phyloP scores from a whole-genome alignment of 2,329 filamentous ascomycete genomes.

The Diatrype stigma region DNA sequence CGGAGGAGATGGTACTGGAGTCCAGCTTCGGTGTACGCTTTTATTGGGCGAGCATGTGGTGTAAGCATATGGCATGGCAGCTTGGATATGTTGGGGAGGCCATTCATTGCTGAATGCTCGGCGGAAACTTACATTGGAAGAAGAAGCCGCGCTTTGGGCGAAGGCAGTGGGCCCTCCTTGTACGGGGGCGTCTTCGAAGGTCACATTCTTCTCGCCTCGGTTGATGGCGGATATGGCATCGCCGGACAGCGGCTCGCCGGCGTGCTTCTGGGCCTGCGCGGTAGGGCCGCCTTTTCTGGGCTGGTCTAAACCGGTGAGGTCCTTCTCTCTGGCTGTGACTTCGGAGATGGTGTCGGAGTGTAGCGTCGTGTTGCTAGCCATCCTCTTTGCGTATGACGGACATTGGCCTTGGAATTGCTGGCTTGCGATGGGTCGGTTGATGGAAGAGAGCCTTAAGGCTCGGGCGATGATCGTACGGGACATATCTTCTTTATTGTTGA shows the following conservation, averaged over 20 bases:
- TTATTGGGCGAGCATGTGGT: too few relatives aligned
- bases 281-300: conserved; percentile 35
- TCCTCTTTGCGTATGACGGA: too few relatives aligned
- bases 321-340: conserved; percentile 36
- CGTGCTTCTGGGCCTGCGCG: conserved; percentile 36
- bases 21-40: neutral
- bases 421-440: too few relatives aligned
- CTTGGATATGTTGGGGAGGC: too few relatives aligned
- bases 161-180: neutral
- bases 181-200: conserved; percentile 20
- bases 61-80: too few relatives aligned
- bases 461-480: too few relatives aligned
- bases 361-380: too few relatives aligned
- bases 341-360: conserved; percentile 36
- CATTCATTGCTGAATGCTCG: too few relatives aligned
- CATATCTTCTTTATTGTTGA: too few relatives aligned
- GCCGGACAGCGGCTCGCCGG: conserved; percentile 26
- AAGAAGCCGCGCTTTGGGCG: neutral
- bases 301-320: conserved; percentile 29
- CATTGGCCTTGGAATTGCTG: too few relatives aligned
- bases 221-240: conserved; percentile 36
- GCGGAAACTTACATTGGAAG: neutral
- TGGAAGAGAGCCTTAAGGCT: too few relatives aligned
- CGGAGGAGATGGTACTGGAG: conserved; percentile 31
- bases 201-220: conserved; percentile 35